Percentiles rank a stretch among this genome's conserved stretches.
Evolutionary conservation across 164 flowering plant species (phyloP).

Genomic region (Vitis rotundifolia): DNA sequence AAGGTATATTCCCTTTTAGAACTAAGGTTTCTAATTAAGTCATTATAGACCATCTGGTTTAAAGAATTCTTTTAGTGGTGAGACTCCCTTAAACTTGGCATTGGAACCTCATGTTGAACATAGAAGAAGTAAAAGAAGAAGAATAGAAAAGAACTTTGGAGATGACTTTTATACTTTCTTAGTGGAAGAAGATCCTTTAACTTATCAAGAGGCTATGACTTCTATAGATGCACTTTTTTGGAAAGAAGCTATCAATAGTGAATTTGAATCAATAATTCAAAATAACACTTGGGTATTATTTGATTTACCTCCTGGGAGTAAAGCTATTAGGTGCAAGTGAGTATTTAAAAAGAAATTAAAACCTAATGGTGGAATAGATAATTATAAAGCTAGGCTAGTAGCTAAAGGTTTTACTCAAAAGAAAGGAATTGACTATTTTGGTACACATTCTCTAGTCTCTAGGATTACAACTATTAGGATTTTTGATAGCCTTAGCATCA

Average conservation of each 20-base stretch:
- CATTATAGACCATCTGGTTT: not conserved
- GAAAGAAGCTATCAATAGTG: too few relatives aligned
- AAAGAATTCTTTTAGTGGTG: too few relatives aligned
- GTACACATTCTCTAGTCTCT: not conserved
- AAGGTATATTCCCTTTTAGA: not conserved
- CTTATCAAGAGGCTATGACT: not conserved
- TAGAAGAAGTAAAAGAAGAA: not conserved
- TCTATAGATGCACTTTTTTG: not conserved
- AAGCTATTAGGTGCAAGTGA: slow-evolving; percentile 4
- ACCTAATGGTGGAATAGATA: not conserved
- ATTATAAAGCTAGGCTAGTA: not conserved
- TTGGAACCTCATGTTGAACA: not conserved
- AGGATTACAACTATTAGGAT: not conserved
- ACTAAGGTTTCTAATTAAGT: not conserved
- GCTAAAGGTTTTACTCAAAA: not conserved
- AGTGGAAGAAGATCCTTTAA: not conserved
- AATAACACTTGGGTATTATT: slow-evolving; percentile 4
- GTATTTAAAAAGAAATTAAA: slow-evolving; percentile 3
- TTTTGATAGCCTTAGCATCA: not conserved
- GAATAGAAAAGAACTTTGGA: not conserved
- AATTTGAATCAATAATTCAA: not conserved
- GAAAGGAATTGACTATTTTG: not conserved
- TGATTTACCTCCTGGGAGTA: not conserved
- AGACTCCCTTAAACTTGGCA: too few relatives aligned
- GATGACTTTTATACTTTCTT: not conserved